phyloP scores from a whole-genome alignment of 441 rosid species.

The Adansonia madagascariensis region DNA sequence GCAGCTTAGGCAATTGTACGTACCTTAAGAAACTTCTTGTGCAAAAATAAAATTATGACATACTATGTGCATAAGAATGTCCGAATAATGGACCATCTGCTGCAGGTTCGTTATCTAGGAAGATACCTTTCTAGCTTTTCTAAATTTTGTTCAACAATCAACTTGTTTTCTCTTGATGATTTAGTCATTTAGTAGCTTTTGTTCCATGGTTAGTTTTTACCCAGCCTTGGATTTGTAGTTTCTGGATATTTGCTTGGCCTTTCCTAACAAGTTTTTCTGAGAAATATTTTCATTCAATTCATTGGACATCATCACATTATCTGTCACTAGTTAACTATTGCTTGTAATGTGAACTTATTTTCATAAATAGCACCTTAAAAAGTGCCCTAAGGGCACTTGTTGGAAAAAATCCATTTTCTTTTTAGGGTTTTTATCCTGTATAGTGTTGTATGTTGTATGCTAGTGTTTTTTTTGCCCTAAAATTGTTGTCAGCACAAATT shows the following conservation, averaged over 20 bases:
- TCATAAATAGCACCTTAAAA: slow-evolving; percentile 9
- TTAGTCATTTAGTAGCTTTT: slow-evolving; percentile 1
- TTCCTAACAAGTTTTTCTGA: background rate
- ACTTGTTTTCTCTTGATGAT: background rate
- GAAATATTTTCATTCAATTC: slow-evolving; percentile 9
- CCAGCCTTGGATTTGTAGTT: background rate
- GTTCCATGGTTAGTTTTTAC: slow-evolving; percentile 12
- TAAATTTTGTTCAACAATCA: slow-evolving; percentile 2
- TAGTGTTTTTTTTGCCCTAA: slow-evolving; percentile 1
- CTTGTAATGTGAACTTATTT: slow-evolving; percentile 4
- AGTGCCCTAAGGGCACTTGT: background rate
- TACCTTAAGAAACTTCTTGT: background rate
- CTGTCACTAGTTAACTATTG: background rate
- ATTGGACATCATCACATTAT: background rate
- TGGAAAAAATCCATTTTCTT: background rate
- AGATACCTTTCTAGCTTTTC: background rate
- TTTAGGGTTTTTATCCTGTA: slow-evolving; percentile 1
- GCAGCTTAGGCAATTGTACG: background rate
- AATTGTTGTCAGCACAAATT: background rate
- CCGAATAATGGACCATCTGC: background rate
- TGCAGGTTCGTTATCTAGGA: slow-evolving; percentile 11
- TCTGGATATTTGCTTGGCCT: background rate
- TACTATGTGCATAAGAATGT: background rate
- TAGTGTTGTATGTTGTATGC: background rate
- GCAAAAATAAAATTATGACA: background rate